Percentiles rank a stretch among this genome's conserved stretches.
These are phyloP conservation scores for Chrysanthemum lavandulifolium DNA, from an alignment of 129 eudicot genomes.

Conservation along the genomic window DNA sequence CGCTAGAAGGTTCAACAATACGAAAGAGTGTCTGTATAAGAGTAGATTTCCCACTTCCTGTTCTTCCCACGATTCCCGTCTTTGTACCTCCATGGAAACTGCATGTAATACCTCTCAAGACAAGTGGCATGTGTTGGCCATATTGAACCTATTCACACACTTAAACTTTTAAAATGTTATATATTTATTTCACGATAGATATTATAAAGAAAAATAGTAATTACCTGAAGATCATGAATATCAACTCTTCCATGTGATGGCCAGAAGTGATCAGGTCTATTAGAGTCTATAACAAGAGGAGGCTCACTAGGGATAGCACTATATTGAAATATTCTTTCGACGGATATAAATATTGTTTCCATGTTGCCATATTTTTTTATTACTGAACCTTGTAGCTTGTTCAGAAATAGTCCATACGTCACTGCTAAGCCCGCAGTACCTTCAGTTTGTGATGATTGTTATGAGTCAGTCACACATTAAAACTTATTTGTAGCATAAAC, in stretches of 20 bases:
- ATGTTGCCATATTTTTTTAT: slow-evolving; percentile 61
- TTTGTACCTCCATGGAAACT: slow-evolving; percentile 80
- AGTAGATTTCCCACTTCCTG: slow-evolving; percentile 97
- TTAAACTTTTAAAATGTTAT: not conserved
- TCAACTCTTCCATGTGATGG: slow-evolving; percentile 74
- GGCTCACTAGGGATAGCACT: slow-evolving; percentile 71
- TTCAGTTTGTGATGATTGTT: not conserved
- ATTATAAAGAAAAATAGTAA: not conserved
- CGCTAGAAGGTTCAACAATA: slow-evolving; percentile 73
- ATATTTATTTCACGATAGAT: not conserved
- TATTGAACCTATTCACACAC: slow-evolving; percentile 66
- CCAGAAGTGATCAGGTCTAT: slow-evolving; percentile 59
- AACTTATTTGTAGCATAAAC: not conserved
- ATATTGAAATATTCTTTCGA: slow-evolving; percentile 88
- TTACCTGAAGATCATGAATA: slow-evolving; percentile 63
- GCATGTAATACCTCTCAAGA: slow-evolving; percentile 80
- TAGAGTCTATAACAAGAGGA: slow-evolving; percentile 64
- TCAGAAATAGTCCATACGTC: slow-evolving; percentile 80
- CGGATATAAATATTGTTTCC: slow-evolving; percentile 83
- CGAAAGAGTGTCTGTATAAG: slow-evolving; percentile 90
- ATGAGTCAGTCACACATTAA: not conserved
- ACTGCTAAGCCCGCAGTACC: slow-evolving; percentile 90
- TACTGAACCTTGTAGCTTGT: slow-evolving; percentile 62
- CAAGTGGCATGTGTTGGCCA: slow-evolving; percentile 91
- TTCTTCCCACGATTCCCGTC: slow-evolving; percentile 93